Base-by-base conservation (phyloP, 1,139 yeast species). In the Suhomyces ambrosiae region DNA sequence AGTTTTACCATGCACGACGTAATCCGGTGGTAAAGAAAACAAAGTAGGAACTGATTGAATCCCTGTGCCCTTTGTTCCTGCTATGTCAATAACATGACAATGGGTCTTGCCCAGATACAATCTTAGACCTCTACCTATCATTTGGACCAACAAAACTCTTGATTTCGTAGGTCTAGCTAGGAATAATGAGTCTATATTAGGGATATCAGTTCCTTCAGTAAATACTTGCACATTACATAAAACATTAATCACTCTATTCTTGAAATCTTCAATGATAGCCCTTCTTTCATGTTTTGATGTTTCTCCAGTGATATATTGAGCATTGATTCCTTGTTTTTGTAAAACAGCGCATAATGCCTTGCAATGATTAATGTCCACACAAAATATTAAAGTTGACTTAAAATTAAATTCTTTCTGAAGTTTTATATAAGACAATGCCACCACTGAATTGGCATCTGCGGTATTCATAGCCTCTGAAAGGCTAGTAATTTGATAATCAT, bases 141-240 rank as follows among this genome's bases (percentile, higher is more conserved):
- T 90, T 56, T 90, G 98, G 12, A 81, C 74, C 31, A 88, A 60
- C 32, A 89, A 62, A 0, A 86, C 78, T 23, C 80, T 64, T 1
- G 97, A 88, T 42, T 73, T 73, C 0, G 97, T 86, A 1, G 97
- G 97, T 27, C 97, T 65, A 4, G 88, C 86, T 23, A 90, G 63
- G 32, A 90, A 67, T 7, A 90, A 65, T 18, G 89, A 82, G 55
- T 90, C 97, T 40, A 90, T 85, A 46, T 83, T 82, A 2, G 97
- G 97, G 15, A 90, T 82, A 61, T 90, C 97, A 0, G 97, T 88
- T 0, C 98, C 98, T 59, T 92, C 98, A 0, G 96, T 90, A 50
- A 90, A 84, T 3, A 90, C 88, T 16, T 85, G 88, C 53, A 96
- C 95, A 54, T 92, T 92, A 60, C 94, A 76, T 19, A 90, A 61